phyloP scores from a whole-genome alignment of 2,329 filamentous ascomycete species.

The Fusarium sp. region DNA sequence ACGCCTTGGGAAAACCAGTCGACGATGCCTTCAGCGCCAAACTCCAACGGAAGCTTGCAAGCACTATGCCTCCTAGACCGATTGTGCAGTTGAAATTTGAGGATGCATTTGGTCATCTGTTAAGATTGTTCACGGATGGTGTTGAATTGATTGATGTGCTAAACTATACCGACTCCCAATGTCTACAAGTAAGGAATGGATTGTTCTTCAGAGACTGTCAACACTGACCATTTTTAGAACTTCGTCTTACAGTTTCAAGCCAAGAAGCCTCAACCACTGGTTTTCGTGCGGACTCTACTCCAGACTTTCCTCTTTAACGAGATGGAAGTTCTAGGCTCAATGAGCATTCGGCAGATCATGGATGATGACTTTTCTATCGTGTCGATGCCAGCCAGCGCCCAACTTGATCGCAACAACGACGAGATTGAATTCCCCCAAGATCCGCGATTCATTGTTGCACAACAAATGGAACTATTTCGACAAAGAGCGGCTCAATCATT shows the following conservation, averaged over 20 bases:
- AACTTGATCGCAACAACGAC: conserved; percentile 81
- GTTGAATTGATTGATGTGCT: conserved; percentile 75
- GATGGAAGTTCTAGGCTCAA: conserved; percentile 74
- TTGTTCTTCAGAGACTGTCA: neutral
- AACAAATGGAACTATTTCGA: conserved; percentile 77
- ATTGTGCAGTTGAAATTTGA: conserved; percentile 82
- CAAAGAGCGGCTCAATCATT: conserved; percentile 75
- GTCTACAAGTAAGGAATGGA: conserved; percentile 69
- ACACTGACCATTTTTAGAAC: conserved; percentile 59
- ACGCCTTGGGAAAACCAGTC: conserved; percentile 72
- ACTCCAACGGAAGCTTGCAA: conserved; percentile 90
- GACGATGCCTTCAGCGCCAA: conserved; percentile 89
- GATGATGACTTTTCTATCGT: conserved; percentile 84
- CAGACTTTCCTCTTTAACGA: conserved; percentile 81
- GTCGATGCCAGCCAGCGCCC: conserved; percentile 75
- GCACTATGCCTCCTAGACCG: conserved; percentile 91
- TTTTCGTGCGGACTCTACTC: conserved; percentile 84
- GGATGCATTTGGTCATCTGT: conserved; percentile 77
- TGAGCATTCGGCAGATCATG: conserved; percentile 79
- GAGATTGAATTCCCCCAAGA: conserved; percentile 80
- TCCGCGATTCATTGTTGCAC: conserved; percentile 77
- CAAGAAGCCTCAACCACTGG: conserved; percentile 82
- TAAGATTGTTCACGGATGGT: conserved; percentile 78
- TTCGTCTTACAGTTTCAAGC: conserved; percentile 81
- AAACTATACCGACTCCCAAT: conserved; percentile 74